Base-by-base conservation (phyloP, 2,329 filamentous ascomycete species). In the Neonectria neomacrospora region DNA sequence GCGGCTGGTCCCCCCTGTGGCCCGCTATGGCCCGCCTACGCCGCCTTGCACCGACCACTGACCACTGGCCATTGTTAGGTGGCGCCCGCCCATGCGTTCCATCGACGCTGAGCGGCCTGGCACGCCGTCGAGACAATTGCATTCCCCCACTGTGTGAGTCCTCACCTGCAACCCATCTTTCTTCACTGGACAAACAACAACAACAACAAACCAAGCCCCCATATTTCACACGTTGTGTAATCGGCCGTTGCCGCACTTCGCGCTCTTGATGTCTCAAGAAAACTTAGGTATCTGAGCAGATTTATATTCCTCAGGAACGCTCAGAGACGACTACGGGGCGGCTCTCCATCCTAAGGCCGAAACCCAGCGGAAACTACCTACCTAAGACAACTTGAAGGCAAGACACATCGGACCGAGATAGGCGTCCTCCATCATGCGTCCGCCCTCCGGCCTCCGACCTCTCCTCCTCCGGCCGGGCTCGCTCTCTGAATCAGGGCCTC, bases 1-100 rank as follows among this genome's bases (percentile, higher is more conserved):
- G 69, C 69, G 67, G 64, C 64, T 71, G 59, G 60, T 54, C 65
- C 70, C 70, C 67, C 61, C 54, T 37, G 61, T 65, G 41, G 59
- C 59, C 62, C 60, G 50, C 64, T 52, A 51, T 68, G 57, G 64
- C 47, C 69, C 63, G 64, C 57, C 54, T 58, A 53, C 52, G 54
- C 39, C 52, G 54, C 44, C 62, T 54, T 58, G 61, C 67, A 63
- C 23, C 6, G 23, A 26, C 23, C 60, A 51, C 65, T 67, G 34
- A 3, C 34, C 34, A 37, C 34, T 37, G 34, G 5, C 34, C 34
- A 37, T 14, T 37, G 34, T n/a, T 37, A 16, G 14, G 34, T 56
- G 37, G 54, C 45, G 30, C 48, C 41, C 28, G 61, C 68, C 69
- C 58, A 60, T 66, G 58, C 37, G 60, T 66, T 61, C 66, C 60